Conservation (phyloP, 140 eudicot genomes). For the Erigeron philadelphicus region DNA sequence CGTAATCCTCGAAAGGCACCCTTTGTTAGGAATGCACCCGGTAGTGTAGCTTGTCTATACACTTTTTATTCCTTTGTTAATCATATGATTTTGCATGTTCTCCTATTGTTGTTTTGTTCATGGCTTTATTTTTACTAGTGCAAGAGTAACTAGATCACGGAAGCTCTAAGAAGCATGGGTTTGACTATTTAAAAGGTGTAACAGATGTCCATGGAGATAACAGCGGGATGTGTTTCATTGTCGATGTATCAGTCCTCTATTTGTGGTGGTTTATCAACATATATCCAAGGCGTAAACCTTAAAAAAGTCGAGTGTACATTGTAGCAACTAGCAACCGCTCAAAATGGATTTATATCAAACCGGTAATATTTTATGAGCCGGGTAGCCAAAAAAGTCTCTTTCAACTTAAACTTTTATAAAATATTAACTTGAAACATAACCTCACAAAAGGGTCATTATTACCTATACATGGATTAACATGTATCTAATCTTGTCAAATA, state of each 20-base stretch:
- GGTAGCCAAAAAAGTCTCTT: no score
- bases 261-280: neutral
- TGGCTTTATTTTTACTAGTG: conserved; percentile 33
- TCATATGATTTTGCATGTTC: neutral
- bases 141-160: conserved; percentile 60
- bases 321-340: neutral
- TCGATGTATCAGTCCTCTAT: conserved; percentile 28
- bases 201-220: conserved; percentile 64
- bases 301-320: neutral
- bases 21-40: conserved; percentile 46
- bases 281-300: no score
- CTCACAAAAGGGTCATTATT: neutral
- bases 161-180: conserved; percentile 70
- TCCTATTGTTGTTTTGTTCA: conserved; percentile 2
- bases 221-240: conserved; percentile 76
- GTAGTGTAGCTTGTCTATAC: conserved; percentile 28
- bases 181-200: conserved; percentile 67
- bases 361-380: no score
- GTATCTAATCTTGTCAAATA: conserved; percentile 5
- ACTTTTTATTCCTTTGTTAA: neutral
- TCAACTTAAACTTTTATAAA: neutral
- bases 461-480: neutral
- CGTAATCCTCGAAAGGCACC: conserved; percentile 55
- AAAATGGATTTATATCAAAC: no score
- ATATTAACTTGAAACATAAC: no score